Evolutionary conservation across 805 yeast genomes (phyloP).

Genomic region (Komagataella ulmi): DNA sequence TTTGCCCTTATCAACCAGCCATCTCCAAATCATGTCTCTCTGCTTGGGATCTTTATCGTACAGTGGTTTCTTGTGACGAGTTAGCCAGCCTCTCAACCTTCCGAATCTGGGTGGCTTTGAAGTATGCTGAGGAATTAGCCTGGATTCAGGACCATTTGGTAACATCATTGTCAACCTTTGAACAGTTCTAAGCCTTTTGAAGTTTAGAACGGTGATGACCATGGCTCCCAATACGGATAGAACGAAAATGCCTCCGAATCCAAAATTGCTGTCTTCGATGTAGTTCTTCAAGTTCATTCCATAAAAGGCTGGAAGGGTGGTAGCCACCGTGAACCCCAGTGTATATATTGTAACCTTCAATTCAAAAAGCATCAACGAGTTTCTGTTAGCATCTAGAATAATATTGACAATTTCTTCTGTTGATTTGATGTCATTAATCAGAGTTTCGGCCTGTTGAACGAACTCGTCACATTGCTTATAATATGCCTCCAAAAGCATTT

Average conservation of each 20-base stretch:
- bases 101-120: neutral
- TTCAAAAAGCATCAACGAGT: slow-evolving; percentile 78
- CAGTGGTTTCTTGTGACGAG: slow-evolving; percentile 2
- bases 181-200: slow-evolving; percentile 43
- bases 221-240: slow-evolving; percentile 41
- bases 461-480: slow-evolving; percentile 87
- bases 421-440: slow-evolving; percentile 71
- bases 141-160: slow-evolving; percentile 5
- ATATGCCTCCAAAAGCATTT: slow-evolving; percentile 78
- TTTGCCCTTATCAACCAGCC: slow-evolving; percentile 34
- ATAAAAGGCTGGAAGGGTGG: slow-evolving; percentile 75
- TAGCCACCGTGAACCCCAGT: slow-evolving; percentile 74
- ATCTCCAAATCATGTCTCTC: slow-evolving; percentile 39
- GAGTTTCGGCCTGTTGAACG: slow-evolving; percentile 80
- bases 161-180: slow-evolving; percentile 55
- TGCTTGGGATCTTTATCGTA: slow-evolving; percentile 15
- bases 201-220: slow-evolving; percentile 39
- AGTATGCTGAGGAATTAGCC: neutral
- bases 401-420: slow-evolving; percentile 91
- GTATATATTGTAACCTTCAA: slow-evolving; percentile 75
- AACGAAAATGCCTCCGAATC: slow-evolving; percentile 45
- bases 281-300: slow-evolving; percentile 80
- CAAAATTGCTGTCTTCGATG: slow-evolving; percentile 52
- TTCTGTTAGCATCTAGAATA: slow-evolving; percentile 82
- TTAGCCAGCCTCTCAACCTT: neutral